Percentiles rank a stretch among this genome's conserved stretches.
These are phyloP conservation scores for Kwoniella dendrophila DNA, from an alignment of 768 basidiomycete genomes.

Conservation along the genomic window DNA sequence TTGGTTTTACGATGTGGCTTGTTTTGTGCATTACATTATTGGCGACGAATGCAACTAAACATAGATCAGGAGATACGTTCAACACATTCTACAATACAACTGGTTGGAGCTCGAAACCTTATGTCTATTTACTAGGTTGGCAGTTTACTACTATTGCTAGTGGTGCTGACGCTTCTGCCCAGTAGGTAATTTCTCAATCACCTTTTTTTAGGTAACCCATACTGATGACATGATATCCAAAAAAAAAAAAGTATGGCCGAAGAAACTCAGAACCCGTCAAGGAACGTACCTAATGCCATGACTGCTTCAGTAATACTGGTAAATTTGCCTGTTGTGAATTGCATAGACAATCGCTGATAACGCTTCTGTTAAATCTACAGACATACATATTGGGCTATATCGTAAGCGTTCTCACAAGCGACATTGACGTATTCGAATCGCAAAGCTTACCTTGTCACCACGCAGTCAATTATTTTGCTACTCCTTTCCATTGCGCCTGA, in stretches of 20 bases:
- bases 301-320: slow-evolving; percentile 39
- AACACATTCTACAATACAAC: slow-evolving; percentile 39
- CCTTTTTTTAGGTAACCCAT: not conserved
- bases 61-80: slow-evolving; percentile 8
- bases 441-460: no score
- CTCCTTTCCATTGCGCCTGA: slow-evolving; percentile 45
- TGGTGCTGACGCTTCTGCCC: slow-evolving; percentile 57
- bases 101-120: slow-evolving; percentile 47
- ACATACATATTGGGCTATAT: slow-evolving; percentile 57
- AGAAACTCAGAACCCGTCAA: slow-evolving; percentile 56
- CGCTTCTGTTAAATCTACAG: slow-evolving; percentile 12
- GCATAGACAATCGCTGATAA: not conserved
- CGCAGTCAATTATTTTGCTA: slow-evolving; percentile 52
- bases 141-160: slow-evolving; percentile 55
- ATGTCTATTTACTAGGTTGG: slow-evolving; percentile 58
- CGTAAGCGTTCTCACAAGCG: no score
- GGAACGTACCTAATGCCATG: slow-evolving; percentile 58
- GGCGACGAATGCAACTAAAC: slow-evolving; percentile 21
- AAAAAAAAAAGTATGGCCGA: slow-evolving; percentile 52
- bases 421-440: no score
- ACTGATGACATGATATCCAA: slow-evolving; percentile 4
- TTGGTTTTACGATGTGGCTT: slow-evolving; percentile 46
- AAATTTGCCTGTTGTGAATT: slow-evolving; percentile 20
- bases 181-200: slow-evolving; percentile 40
- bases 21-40: slow-evolving; percentile 39